Conservation (phyloP, 2,329 filamentous ascomycete species). For the Mycosphaerella arachidis region DNA sequence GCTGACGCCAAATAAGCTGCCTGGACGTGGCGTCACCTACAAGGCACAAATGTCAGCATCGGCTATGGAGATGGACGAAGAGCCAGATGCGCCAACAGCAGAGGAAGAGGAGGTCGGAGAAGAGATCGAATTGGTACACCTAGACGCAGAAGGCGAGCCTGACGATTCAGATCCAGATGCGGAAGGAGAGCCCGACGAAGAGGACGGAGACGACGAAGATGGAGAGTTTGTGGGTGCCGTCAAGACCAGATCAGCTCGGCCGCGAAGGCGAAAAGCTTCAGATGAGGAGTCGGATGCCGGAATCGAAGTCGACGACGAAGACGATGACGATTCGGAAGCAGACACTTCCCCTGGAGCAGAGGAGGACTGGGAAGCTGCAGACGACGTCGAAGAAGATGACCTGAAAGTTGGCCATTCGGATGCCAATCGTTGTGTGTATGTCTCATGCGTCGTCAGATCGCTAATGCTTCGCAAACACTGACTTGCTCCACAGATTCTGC, state of each 20-base stretch:
- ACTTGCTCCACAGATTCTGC: slow-evolving; percentile 63
- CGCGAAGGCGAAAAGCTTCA: slow-evolving; percentile 33
- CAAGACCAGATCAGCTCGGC: slow-evolving; percentile 30
- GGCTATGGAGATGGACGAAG: slow-evolving; percentile 23
- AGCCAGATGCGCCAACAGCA: slow-evolving; percentile 26
- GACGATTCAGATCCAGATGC: slow-evolving; percentile 47
- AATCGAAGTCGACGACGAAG: slow-evolving; percentile 33
- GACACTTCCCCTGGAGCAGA: slow-evolving; percentile 51
- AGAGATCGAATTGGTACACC: slow-evolving; percentile 34
- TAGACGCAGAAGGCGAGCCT: slow-evolving; percentile 34
- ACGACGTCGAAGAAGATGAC: slow-evolving; percentile 54
- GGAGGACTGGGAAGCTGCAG: slow-evolving; percentile 50
- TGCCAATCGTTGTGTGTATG: slow-evolving; percentile 62
- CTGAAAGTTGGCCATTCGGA: slow-evolving; percentile 49
- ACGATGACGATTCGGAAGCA: slow-evolving; percentile 32
- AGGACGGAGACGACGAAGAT: slow-evolving; percentile 45
- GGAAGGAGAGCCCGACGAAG: slow-evolving; percentile 47
- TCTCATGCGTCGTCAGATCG: slow-evolving; percentile 17
- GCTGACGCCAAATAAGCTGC: slow-evolving; percentile 31
- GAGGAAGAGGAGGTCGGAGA: slow-evolving; percentile 26
- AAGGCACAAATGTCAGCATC: slow-evolving; percentile 19
- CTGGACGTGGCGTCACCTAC: slow-evolving; percentile 33
- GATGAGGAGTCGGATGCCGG: slow-evolving; percentile 36
- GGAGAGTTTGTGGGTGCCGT: slow-evolving; percentile 40
- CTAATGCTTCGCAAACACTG: slow-evolving; percentile 14